phyloP scores from a whole-genome alignment of 2,329 filamentous ascomycete species.

The Fusarium euwallaceae region DNA sequence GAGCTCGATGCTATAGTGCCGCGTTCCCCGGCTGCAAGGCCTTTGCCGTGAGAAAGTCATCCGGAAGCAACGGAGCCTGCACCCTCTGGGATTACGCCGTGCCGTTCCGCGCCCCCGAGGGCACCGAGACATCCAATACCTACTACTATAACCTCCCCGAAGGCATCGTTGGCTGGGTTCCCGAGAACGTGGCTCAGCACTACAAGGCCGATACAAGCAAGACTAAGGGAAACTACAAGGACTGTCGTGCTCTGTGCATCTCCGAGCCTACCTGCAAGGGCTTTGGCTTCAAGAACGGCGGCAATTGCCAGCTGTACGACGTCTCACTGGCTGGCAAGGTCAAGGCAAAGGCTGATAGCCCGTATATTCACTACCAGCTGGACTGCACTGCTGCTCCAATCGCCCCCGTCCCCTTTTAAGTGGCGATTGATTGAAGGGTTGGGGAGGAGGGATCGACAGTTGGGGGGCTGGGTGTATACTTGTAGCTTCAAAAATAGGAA shows the following conservation, averaged over 20 bases:
- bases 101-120: neutral
- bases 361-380: constrained; percentile 6
- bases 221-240: constrained; percentile 9
- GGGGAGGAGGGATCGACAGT: neutral
- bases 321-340: constrained; percentile 12
- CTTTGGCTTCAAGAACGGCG: constrained; percentile 4
- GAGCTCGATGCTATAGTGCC: constrained; percentile 1
- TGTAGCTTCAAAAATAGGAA: neutral
- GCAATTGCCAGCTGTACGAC: constrained; percentile 15
- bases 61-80: neutral
- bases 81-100: neutral
- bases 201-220: constrained; percentile 4
- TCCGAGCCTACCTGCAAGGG: constrained; percentile 1
- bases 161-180: neutral
- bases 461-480: neutral
- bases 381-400: neutral
- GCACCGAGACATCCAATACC: neutral
- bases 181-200: constrained; percentile 5
- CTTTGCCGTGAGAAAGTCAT: neutral
- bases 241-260: neutral
- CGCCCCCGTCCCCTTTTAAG: neutral
- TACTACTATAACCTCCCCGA: constrained; percentile 2
- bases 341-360: neutral
- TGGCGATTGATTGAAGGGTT: neutral
- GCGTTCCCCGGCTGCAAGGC: constrained; percentile 6